Evolutionary conservation across 164 flowering plant species (phyloP).

Genomic region (grape (Vitis vinifera)): DNA sequence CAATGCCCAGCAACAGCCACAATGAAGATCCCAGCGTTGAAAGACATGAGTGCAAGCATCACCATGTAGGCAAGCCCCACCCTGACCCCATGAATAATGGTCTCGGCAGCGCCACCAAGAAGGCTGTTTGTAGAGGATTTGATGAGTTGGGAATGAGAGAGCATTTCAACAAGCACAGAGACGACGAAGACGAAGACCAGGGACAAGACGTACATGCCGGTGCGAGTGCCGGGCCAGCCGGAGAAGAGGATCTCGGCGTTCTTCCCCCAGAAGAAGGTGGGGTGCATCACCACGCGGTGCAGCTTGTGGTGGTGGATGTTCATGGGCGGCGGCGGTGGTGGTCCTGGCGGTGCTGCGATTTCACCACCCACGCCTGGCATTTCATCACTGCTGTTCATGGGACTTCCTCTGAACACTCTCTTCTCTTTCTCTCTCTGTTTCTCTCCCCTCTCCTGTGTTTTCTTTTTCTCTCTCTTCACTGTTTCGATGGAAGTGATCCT

Average conservation of each 20-base stretch:
- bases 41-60: constrained; percentile 50
- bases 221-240: constrained; percentile 38
- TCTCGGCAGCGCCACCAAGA: constrained; percentile 21
- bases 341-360: too few relatives aligned
- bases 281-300: constrained; percentile 38
- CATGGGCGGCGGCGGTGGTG: constrained; percentile 1
- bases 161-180: constrained; percentile 28
- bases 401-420: background rate
- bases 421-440: background rate
- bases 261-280: constrained; percentile 62
- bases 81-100: constrained; percentile 24
- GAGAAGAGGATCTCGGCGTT: constrained; percentile 37
- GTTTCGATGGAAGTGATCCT: too few relatives aligned
- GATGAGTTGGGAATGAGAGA: constrained; percentile 27
- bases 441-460: background rate
- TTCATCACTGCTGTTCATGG: background rate
- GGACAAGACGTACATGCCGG: constrained; percentile 35
- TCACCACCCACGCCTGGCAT: constrained; percentile 10
- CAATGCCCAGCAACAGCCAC: constrained; percentile 40
- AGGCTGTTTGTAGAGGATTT: background rate
- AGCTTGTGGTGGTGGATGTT: constrained; percentile 10
- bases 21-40: constrained; percentile 39
- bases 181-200: constrained; percentile 27
- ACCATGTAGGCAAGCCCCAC: constrained; percentile 35
- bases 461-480: too few relatives aligned